Conservation (phyloP, 164 flowering plant species). For the Dillenia turbinata region DNA sequence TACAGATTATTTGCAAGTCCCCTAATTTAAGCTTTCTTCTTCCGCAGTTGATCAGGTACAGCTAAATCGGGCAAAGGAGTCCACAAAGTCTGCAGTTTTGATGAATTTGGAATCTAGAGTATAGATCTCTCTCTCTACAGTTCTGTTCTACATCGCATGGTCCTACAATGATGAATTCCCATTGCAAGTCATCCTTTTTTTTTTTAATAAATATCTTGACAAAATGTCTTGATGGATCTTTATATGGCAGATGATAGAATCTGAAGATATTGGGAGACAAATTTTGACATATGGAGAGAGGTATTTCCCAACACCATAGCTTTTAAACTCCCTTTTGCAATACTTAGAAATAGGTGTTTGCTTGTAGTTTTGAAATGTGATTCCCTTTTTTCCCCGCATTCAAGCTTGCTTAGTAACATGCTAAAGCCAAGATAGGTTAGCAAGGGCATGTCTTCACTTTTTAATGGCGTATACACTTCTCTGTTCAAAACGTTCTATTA, state of each 20-base stretch:
- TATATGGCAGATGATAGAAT: slow-evolving; percentile 60
- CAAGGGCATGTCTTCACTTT: too few relatives aligned
- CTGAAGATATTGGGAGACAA: slow-evolving; percentile 93
- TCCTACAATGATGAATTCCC: too few relatives aligned
- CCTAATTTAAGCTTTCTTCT: slow-evolving; percentile 2
- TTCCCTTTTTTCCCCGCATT: not conserved
- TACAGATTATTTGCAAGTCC: slow-evolving; percentile 1
- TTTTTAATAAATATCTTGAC: not conserved
- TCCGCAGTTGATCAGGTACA: slow-evolving; percentile 33
- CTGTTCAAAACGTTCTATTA: too few relatives aligned
- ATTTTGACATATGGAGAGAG: slow-evolving; percentile 86
- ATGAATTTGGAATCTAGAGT: slow-evolving; percentile 89
- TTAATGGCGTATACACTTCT: too few relatives aligned
- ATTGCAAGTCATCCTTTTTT: not conserved
- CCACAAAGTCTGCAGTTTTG: slow-evolving; percentile 62
- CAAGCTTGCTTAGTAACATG: too few relatives aligned
- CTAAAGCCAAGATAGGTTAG: too few relatives aligned
- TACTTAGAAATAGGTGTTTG: not conserved
- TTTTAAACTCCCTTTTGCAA: not conserved
- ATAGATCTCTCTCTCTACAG: slow-evolving; percentile 15
- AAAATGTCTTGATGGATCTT: not conserved
- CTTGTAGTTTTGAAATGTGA: not conserved
- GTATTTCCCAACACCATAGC: slow-evolving; percentile 22
- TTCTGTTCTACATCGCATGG: too few relatives aligned
- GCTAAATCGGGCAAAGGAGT: slow-evolving; percentile 63